Evolutionary conservation across 2,329 filamentous ascomycete genomes (phyloP).

Genomic region (Hypoxylon sp.): DNA sequence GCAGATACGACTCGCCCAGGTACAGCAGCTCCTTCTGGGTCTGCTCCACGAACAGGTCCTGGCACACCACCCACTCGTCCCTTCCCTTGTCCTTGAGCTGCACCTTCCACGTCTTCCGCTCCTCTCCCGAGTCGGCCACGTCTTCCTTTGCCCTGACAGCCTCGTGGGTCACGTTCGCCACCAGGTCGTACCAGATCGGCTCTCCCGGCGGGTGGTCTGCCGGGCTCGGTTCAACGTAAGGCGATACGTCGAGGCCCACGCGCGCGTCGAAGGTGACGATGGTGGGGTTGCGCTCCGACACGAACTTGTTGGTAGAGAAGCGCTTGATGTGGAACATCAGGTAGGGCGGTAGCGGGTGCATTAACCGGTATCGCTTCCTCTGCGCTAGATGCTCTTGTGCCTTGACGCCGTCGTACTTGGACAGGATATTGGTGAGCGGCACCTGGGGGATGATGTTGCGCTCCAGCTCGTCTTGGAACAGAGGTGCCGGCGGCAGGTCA

Average conservation of each 20-base stretch:
- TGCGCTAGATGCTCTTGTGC: conserved; percentile 90
- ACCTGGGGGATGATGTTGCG: conserved; percentile 96
- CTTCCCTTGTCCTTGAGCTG: conserved; percentile 83
- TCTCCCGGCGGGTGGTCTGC: conserved; percentile 73
- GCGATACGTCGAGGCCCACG: conserved; percentile 81
- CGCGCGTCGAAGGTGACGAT: conserved; percentile 95
- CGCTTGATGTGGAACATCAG: conserved; percentile 96
- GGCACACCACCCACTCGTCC: conserved; percentile 90
- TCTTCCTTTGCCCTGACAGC: conserved; percentile 80
- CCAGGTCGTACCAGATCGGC: conserved; percentile 92
- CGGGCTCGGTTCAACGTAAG: conserved; percentile 90
- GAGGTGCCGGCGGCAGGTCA: conserved; percentile 87
- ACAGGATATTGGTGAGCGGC: conserved; percentile 80
- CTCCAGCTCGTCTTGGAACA: conserved; percentile 95
- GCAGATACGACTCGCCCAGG: conserved; percentile 91
- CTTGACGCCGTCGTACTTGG: conserved; percentile 89
- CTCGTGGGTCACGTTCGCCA: conserved; percentile 92
- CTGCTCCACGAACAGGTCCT: conserved; percentile 92
- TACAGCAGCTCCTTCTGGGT: conserved; percentile 90
- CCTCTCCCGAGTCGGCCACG: conserved; percentile 88
- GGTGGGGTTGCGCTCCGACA: conserved; percentile 93
- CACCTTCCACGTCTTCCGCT: conserved; percentile 89
- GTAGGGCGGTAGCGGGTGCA: conserved; percentile 90
- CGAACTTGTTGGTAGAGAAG: conserved; percentile 96
- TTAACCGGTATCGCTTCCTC: conserved; percentile 85